A percentile compares a stretch with the other conserved stretches of the same genome.
Evolutionary conservation across 257 asterid species (phyloP).

Genomic region (Solanum okadae): DNA sequence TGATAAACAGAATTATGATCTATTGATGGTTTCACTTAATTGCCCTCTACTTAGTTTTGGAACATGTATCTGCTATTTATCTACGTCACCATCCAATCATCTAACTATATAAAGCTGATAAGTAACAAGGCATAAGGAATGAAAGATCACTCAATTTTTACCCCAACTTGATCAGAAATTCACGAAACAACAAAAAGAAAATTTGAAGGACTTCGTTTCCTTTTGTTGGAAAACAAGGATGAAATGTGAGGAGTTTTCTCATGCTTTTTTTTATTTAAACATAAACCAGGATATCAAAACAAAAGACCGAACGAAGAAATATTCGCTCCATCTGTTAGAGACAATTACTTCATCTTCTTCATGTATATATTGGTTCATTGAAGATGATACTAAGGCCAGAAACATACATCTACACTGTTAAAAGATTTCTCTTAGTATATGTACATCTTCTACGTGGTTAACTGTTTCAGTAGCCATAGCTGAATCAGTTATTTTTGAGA

Average conservation of each 20-base stretch:
- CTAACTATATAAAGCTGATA: not conserved
- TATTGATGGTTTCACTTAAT: not conserved
- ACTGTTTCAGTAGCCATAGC: not conserved
- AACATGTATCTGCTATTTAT: not conserved
- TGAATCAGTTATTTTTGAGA: slow-evolving; percentile 24
- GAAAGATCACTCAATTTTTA: not conserved
- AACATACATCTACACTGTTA: not conserved
- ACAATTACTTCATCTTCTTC: not conserved
- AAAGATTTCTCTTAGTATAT: not conserved
- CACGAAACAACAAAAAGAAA: not conserved
- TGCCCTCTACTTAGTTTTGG: not conserved
- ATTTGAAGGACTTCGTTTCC: too few species aligned
- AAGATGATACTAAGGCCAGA: not conserved
- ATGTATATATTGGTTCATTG: not conserved
- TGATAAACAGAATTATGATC: not conserved
- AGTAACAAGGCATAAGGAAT: not conserved
- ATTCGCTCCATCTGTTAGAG: not conserved
- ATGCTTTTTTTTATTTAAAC: too few species aligned
- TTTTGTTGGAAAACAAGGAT: too few species aligned
- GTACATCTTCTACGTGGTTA: not conserved
- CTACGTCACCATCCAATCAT: not conserved
- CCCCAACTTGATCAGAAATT: not conserved
- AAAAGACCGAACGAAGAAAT: not conserved
- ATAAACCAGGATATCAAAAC: not conserved
- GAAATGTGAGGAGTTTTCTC: too few species aligned